Evolutionary conservation across 164 flowering plant genomes (phyloP).

Genomic region (Santalum album): DNA sequence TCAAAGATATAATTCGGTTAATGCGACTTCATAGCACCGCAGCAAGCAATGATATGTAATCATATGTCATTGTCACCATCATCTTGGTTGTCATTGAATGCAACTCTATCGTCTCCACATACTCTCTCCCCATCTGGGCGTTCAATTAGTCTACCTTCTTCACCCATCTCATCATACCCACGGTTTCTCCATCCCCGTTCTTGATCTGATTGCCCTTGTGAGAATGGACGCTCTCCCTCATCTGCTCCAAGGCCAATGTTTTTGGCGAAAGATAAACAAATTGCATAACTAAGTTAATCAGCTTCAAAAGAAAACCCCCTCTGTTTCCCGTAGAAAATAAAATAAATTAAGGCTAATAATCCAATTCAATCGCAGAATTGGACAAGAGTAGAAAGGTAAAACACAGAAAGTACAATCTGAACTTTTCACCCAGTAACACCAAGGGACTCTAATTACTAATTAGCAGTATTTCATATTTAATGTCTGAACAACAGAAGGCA

Average conservation of each 20-base stretch:
- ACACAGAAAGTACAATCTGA: too few species aligned
- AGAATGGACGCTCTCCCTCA: slow-evolving; percentile 19
- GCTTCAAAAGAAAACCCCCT: not conserved
- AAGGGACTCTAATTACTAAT: too few species aligned
- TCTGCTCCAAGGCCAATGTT: slow-evolving; percentile 24
- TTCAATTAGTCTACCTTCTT: not conserved
- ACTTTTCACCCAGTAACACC: too few species aligned
- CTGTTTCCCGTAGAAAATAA: too few species aligned
- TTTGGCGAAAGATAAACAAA: not conserved
- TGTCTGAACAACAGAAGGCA: too few species aligned
- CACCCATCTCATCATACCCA: not conserved
- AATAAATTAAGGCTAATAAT: too few species aligned
- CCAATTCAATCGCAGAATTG: too few species aligned
- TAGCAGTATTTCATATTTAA: too few species aligned
- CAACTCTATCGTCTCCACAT: slow-evolving; percentile 12
- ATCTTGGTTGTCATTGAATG: slow-evolving; percentile 3
- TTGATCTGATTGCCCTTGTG: slow-evolving; percentile 19
- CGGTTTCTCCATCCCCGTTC: slow-evolving; percentile 17
- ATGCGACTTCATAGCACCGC: too few species aligned
- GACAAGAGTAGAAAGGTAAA: too few species aligned
- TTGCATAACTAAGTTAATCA: not conserved
- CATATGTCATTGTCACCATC: not conserved
- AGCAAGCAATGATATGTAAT: not conserved
- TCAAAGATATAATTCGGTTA: too few species aligned
- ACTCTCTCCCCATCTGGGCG: not conserved